Conservation (phyloP, 208 protist species). For the Crithidia brevicula region DNA sequence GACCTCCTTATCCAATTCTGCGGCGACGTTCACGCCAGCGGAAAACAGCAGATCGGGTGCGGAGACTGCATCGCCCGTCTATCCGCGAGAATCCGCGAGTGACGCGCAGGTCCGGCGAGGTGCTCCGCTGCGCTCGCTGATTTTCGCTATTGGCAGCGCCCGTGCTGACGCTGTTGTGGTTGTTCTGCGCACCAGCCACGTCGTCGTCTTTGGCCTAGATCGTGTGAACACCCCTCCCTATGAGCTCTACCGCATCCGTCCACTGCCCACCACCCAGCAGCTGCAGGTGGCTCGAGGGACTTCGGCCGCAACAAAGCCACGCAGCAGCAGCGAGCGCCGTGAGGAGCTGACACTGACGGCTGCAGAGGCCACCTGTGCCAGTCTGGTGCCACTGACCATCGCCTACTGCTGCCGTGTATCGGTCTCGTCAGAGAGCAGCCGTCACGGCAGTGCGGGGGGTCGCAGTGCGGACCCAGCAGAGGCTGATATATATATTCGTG, state of each 20-base stretch:
- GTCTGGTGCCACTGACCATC: conserved; percentile 66
- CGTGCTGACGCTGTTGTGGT: conserved; percentile 49
- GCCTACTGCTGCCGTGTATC: conserved; percentile 47
- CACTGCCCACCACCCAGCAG: conserved; percentile 35
- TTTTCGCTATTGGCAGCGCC: conserved; percentile 54
- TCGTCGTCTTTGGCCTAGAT: conserved; percentile 63
- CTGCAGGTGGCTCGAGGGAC: conserved; percentile 12
- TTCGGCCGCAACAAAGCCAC: background rate
- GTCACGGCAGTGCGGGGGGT: background rate
- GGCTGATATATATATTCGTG: conserved; percentile 54
- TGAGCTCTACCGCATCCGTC: conserved; percentile 49
- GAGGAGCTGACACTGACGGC: background rate
- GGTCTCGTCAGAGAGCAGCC: background rate
- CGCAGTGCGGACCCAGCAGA: background rate
- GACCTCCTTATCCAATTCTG: too few relatives aligned
- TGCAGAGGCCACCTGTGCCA: conserved; percentile 47
- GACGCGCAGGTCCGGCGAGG: background rate
- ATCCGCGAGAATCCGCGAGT: background rate
- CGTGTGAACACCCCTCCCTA: conserved; percentile 35
- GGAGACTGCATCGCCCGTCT: background rate
- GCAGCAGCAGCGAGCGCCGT: background rate
- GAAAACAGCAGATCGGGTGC: too few relatives aligned
- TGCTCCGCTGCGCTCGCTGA: conserved; percentile 18
- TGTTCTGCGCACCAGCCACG: conserved; percentile 50
- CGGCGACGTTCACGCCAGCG: too few relatives aligned